Percentiles rank a stretch among this genome's conserved stretches.
Conservation (phyloP, 2,329 filamentous ascomycete genomes). For the Cercospora zeae-maydis region DNA sequence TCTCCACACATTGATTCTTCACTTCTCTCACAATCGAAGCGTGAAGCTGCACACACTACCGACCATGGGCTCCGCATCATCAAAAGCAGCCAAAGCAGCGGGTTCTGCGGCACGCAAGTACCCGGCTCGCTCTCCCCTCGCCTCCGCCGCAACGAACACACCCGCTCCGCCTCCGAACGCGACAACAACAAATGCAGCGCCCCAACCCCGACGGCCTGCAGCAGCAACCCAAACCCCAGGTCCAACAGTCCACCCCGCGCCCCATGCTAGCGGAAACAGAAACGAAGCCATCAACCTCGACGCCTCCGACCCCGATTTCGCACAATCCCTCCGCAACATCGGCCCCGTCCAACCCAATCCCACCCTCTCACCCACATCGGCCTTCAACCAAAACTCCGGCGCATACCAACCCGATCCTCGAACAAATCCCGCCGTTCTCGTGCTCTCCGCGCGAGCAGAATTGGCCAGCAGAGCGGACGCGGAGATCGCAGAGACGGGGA, state of each 20-base stretch:
- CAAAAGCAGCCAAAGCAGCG: constrained; percentile 53
- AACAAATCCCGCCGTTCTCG: constrained; percentile 54
- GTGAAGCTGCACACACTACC: neutral
- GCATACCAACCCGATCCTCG: constrained; percentile 35
- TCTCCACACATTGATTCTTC: neutral
- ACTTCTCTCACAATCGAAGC: neutral
- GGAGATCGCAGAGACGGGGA: constrained; percentile 49
- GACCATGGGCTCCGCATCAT: constrained; percentile 57
- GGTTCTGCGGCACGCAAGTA: constrained; percentile 54
- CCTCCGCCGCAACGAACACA: constrained; percentile 28
- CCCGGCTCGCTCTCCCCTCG: constrained; percentile 43
- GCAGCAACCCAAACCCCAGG: constrained; percentile 35
- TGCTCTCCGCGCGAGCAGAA: constrained; percentile 51
- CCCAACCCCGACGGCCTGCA: constrained; percentile 28
- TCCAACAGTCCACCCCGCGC: constrained; percentile 42
- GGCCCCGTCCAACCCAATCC: constrained; percentile 58
- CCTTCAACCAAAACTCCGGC: constrained; percentile 43
- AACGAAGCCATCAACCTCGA: constrained; percentile 57
- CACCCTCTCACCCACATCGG: constrained; percentile 54
- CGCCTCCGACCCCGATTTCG: constrained; percentile 62
- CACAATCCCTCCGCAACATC: constrained; percentile 71
- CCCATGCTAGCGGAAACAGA: constrained; percentile 38
- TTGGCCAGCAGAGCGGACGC: constrained; percentile 52
- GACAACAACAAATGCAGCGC: constrained; percentile 26
- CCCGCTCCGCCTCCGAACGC: constrained; percentile 27